Base-by-base conservation (phyloP, 441 rosid genomes). In the Pelargonium fulgidum region DNA sequence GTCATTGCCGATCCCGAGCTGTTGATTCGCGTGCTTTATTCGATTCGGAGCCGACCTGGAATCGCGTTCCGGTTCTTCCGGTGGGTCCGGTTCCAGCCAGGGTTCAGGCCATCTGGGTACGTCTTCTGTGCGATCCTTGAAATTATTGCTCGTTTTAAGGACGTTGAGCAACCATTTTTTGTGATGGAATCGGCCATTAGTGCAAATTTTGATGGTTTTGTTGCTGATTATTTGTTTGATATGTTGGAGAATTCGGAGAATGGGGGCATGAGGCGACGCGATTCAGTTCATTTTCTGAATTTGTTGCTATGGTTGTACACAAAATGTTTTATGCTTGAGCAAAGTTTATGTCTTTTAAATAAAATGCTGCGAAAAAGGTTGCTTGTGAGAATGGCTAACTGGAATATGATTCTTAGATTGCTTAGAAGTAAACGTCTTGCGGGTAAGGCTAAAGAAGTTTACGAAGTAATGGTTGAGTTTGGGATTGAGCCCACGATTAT, bases 381-480 rank as follows among this genome's bases (percentile, higher is more conserved):
- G 45, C 78, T 84, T 65, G 89, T 91, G 3, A 84, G 82, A 70
- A 83, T 82, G 70, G 85, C 80, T 70, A 87, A 79, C 47, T 90
- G 90, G 73, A 87, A 87, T 81, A 77, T 82, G 68, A 73, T 88
- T 75, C 86, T 90, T 63, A 81, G 64, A 83, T 64, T 87, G 64
- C 91, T 90, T 58, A 84, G 84, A 70, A 85, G 86, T 72, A 71
- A 70, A 1, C 70, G 65, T 73, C 81, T 74, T 59, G 64, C 76
- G 22, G 62, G 26, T 47, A 65, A 77, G 74, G 81, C 81, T 50
- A 70, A 14, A 13, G 85, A 83, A 72, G 81, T 86, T 24, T 85
- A 80, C 24, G 67, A 67, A 71, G 80, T 39, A 73, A 90, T 90
- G 92, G 70, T 74, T 1, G 80, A 81, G 39, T 79, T 67, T 22